These are phyloP conservation scores for Podila verticillata DNA, from an alignment of 192 early-diverging fungal species.

Conservation along the genomic window DNA sequence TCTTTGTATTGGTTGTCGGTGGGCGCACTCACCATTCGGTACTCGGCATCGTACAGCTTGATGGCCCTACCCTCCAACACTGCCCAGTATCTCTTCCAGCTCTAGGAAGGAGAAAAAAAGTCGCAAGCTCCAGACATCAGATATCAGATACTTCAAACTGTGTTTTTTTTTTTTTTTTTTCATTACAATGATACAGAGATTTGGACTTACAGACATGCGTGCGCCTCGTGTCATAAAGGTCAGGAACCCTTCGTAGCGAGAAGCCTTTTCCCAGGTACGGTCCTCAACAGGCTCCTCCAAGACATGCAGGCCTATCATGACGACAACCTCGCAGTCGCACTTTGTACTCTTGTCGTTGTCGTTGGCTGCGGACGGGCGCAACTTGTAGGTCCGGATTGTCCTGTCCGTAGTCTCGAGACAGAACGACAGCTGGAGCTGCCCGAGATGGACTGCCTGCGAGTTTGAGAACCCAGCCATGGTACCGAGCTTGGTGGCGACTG, in stretches of 20 bases:
- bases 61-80: slow-evolving; percentile 35
- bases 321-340: slow-evolving; percentile 30
- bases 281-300: slow-evolving; percentile 37
- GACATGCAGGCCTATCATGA: slow-evolving; percentile 38
- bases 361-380: neutral
- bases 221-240: slow-evolving; percentile 42
- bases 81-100: slow-evolving; percentile 44
- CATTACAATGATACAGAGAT: no score
- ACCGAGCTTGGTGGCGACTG: slow-evolving; percentile 37
- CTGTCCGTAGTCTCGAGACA: slow-evolving; percentile 23
- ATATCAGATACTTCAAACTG: no score
- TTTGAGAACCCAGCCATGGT: slow-evolving; percentile 42
- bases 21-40: slow-evolving; percentile 15
- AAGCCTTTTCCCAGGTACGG: slow-evolving; percentile 34
- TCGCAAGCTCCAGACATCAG: no score
- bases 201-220: slow-evolving; percentile 17
- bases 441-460: slow-evolving; percentile 10
- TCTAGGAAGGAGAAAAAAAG: slow-evolving; percentile 1
- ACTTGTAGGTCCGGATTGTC: slow-evolving; percentile 19
- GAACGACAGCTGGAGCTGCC: slow-evolving; percentile 28
- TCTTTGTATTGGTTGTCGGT: no score
- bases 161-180: no score
- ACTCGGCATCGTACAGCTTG: slow-evolving; percentile 45
- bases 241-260: slow-evolving; percentile 24
- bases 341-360: slow-evolving; percentile 5